A percentile compares a stretch with the other conserved stretches of the same genome.
These are phyloP conservation scores for Tulasnella sp. DNA, from an alignment of 768 basidiomycete genomes.

Conservation along the genomic window DNA sequence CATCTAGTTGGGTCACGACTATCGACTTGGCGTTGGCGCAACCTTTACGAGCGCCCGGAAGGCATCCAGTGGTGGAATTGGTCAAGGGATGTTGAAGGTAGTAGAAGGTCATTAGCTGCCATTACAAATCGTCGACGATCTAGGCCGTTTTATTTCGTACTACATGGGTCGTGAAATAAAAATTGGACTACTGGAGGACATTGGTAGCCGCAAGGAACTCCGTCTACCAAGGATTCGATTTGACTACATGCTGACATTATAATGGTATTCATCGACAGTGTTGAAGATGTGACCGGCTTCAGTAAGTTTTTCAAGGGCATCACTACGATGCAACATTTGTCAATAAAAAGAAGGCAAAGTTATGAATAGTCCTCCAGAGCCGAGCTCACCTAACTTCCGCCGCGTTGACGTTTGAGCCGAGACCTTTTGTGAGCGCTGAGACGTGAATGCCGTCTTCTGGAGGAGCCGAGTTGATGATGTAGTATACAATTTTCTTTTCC, in stretches of 20 bases:
- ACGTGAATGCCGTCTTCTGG: conserved; percentile 31
- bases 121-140: too few relatives aligned
- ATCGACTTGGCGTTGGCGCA: conserved; percentile 46
- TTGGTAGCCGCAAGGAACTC: not conserved
- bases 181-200: not conserved
- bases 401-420: conserved; percentile 20
- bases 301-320: conserved; percentile 29
- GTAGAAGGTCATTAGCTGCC: not conserved
- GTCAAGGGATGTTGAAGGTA: conserved; percentile 39
- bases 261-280: conserved; percentile 30
- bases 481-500: conserved; percentile 29
- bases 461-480: conserved; percentile 23
- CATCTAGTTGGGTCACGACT: conserved; percentile 39
- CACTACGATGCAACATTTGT: conserved; percentile 18
- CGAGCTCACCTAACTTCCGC: conserved; percentile 20
- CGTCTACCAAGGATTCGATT: not conserved
- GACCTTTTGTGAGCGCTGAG: conserved; percentile 24
- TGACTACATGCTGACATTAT: conserved; percentile 3
- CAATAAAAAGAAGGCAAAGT: conserved; percentile 19
- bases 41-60: conserved; percentile 53
- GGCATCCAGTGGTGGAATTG: conserved; percentile 59
- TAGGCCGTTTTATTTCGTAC: not conserved
- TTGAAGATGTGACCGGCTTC: conserved; percentile 32
- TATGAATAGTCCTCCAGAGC: conserved; percentile 16
- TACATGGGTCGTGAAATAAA: not conserved